Evolutionary conservation across 208 protist genomes (phyloP).

Genomic region (Crithidia brevicula): DNA sequence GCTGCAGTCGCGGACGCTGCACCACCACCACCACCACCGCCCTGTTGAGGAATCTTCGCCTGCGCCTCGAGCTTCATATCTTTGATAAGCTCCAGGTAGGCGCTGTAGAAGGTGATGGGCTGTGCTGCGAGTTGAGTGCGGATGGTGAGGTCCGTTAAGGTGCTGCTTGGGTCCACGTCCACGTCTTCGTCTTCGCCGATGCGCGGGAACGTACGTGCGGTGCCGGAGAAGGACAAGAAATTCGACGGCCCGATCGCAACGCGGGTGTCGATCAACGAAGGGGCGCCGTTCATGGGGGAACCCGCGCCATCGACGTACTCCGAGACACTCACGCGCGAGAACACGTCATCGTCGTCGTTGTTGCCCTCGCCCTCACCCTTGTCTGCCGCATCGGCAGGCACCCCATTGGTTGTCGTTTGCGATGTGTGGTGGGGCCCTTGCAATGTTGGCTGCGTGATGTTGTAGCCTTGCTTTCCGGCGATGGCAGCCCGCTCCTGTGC

Average conservation of each 20-base stretch:
- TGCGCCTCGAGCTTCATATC: background rate
- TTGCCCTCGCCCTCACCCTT: background rate
- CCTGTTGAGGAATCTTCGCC: too few relatives aligned
- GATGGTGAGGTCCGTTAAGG: constrained; percentile 1
- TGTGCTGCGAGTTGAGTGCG: background rate
- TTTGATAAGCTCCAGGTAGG: constrained; percentile 8
- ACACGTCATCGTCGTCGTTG: constrained; percentile 7
- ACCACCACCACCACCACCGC: background rate
- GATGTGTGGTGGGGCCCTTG: background rate
- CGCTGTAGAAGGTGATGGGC: constrained; percentile 30
- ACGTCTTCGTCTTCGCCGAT: constrained; percentile 29
- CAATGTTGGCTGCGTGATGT: background rate
- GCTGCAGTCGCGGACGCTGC: background rate
- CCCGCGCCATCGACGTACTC: background rate
- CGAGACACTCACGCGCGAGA: constrained; percentile 16
- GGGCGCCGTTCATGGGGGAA: background rate
- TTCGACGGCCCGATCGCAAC: background rate
- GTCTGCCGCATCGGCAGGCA: background rate
- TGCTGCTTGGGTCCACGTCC: constrained; percentile 24
- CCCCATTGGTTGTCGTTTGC: background rate
- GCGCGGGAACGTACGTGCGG: background rate
- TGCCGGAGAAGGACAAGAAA: constrained; percentile 24
- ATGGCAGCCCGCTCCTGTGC: background rate
- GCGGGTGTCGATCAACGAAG: background rate
- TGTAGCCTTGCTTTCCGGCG: background rate